Evolutionary conservation across 306 rosid species (phyloP).

Genomic region (Senna tora): DNA sequence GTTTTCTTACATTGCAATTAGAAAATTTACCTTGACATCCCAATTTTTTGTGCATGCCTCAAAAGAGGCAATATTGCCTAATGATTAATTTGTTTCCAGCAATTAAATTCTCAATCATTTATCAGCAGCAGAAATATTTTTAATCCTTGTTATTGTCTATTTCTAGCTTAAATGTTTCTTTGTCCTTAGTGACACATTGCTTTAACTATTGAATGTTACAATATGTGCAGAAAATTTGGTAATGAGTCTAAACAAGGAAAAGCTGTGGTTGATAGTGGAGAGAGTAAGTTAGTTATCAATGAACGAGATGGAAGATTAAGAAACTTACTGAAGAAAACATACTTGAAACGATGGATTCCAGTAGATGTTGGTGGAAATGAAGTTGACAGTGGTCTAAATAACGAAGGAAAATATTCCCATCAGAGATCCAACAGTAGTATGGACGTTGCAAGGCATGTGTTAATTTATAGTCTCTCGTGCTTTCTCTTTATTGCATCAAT

Average conservation of each 20-base stretch:
- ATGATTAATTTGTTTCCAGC: slow-evolving; percentile 25
- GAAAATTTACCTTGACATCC: neutral
- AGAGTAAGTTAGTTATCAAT: slow-evolving; percentile 46
- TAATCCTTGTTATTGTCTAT: slow-evolving; percentile 16
- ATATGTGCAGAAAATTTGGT: slow-evolving; percentile 61
- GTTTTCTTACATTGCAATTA: slow-evolving; percentile 1
- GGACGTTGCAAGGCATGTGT: slow-evolving; percentile 86
- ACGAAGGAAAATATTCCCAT: slow-evolving; percentile 49
- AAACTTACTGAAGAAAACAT: slow-evolving; percentile 79
- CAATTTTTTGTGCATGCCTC: neutral
- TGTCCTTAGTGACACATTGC: slow-evolving; percentile 21
- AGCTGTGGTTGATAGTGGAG: slow-evolving; percentile 44
- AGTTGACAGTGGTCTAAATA: slow-evolving; percentile 45
- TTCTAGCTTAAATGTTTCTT: slow-evolving; percentile 28
- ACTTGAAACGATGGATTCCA: slow-evolving; percentile 84
- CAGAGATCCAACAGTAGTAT: slow-evolving; percentile 65
- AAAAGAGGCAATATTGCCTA: slow-evolving; percentile 3
- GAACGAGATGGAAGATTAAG: slow-evolving; percentile 74
- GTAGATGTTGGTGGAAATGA: slow-evolving; percentile 57
- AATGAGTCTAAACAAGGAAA: slow-evolving; percentile 50
- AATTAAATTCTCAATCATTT: slow-evolving; percentile 26
- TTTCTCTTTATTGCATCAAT: slow-evolving; percentile 40
- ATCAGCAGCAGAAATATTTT: slow-evolving; percentile 8
- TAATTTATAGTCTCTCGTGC: slow-evolving; percentile 27
- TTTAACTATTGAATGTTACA: slow-evolving; percentile 29